Percentiles rank a stretch among this genome's conserved stretches.
Evolutionary conservation across 176 grass and related monocot genomes (phyloP).

Genomic region (Melocanna baccifera): DNA sequence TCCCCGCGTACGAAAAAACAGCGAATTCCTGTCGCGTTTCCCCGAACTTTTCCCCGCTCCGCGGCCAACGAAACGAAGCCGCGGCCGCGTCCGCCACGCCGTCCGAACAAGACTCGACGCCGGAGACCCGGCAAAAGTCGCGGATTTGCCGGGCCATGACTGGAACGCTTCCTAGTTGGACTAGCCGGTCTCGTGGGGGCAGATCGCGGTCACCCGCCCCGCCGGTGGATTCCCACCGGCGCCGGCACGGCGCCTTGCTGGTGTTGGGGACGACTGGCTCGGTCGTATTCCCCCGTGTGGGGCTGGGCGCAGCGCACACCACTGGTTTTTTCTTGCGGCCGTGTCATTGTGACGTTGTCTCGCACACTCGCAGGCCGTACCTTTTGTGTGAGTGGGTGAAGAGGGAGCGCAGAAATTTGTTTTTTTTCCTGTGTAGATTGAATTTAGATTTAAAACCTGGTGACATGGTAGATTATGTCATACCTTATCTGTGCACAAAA

Average conservation of each 20-base stretch:
- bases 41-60: too few relatives aligned
- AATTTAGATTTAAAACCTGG: too few relatives aligned
- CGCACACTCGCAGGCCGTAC: background rate
- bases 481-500: too few relatives aligned
- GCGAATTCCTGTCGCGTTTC: background rate
- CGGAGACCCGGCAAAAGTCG: background rate
- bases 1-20: background rate
- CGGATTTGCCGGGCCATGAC: background rate
- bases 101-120: background rate
- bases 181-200: background rate
- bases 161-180: background rate
- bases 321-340: background rate
- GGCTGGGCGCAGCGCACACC: background rate
- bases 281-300: background rate
- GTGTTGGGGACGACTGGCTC: background rate
- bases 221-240: background rate
- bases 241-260: background rate
- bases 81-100: slow-evolving; percentile 2
- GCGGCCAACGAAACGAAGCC: background rate
- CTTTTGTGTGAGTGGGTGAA: background rate
- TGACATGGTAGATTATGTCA: too few relatives aligned
- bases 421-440: too few relatives aligned
- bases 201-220: background rate
- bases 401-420: too few relatives aligned
- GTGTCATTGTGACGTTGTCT: background rate